Evolutionary conservation across 2,329 filamentous ascomycete species (phyloP), one percentile per base, ranked within the genome.

Genomic region (Colletotrichum horii): DNA sequence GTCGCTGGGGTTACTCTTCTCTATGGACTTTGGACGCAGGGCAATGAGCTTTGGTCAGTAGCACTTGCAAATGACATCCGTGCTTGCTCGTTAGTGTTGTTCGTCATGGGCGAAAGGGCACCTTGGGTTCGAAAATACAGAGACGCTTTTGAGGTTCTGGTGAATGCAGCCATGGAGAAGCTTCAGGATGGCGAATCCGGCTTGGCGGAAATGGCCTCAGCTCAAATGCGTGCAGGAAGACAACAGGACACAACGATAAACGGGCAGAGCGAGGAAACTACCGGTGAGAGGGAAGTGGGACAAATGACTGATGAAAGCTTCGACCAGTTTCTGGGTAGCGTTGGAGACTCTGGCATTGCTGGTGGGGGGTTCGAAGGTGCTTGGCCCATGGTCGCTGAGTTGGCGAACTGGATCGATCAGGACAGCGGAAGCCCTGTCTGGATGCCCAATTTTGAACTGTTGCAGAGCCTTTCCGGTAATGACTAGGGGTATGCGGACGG

Each of bases 81-180:
- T 15, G 87, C 87, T 5, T 88, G 87, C 79, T 88, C 86, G 1
- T 83, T 87, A 2, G 87, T 88, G 2, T 81, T 89, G 2, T 88
- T 88, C 66, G 86, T 88, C 52, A 89, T 89, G 86, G 83, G 86
- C 7, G 88, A 89, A 77, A 84, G 87, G 34, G 87, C 87, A 9
- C 80, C 83, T 1, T 88, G 86, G 85, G 87, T 88, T 5, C 86
- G 85, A 70, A 85, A 85, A 76, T 88, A 88, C 79, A 83, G 87
- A 8, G 86, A 88, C 55, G 85, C 87, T 4, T 88, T 88, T 69
- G 87, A 88, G 70, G 72, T 87, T 3, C 83, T 88, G 4, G 85
- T 87, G 30, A 86, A 86, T 64, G 86, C 87, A 14, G 74, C 74
- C 4, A 73, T 76, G 74, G 74, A 76, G 12, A 76, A 73, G 48